phyloP scores from a whole-genome alignment of 345 rosid genomes.

The Anastatica hierochuntica region DNA sequence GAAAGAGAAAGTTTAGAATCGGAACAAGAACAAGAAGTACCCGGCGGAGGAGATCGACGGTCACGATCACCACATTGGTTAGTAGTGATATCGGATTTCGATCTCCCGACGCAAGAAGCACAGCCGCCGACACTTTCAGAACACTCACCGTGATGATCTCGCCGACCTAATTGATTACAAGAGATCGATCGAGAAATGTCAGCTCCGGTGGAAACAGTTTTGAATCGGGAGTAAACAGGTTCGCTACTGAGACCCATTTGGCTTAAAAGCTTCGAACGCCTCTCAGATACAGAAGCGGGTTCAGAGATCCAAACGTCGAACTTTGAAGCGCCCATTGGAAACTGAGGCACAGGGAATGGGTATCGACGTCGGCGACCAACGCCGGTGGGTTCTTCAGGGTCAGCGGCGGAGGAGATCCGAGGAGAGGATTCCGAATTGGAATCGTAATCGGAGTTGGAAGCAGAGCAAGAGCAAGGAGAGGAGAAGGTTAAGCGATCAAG shows the following conservation, averaged over 20 bases:
- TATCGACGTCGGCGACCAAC: conserved; percentile 4
- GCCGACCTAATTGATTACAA: conserved; percentile 26
- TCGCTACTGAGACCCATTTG: conserved; percentile 59
- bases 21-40: conserved; percentile 30
- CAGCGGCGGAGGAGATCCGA: conserved; percentile 24
- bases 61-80: conserved; percentile 14
- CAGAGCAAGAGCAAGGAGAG: conserved; percentile 57
- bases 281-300: conserved; percentile 67
- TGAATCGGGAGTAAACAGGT: conserved; percentile 15
- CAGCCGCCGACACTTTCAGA: conserved; percentile 8
- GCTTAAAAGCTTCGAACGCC: conserved; percentile 44
- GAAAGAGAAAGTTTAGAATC: conserved; percentile 26
- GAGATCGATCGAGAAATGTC: conserved; percentile 37
- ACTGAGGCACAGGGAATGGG: conserved; percentile 38
- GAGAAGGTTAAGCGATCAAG: conserved; percentile 63
- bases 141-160: conserved; percentile 17
- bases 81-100: conserved; percentile 41
- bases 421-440: conserved; percentile 29
- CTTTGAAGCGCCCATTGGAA: conserved; percentile 36
- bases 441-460: conserved; percentile 55
- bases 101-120: conserved; percentile 29
- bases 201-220: conserved; percentile 2
- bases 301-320: conserved; percentile 81
- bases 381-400: background rate
- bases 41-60: conserved; percentile 13